phyloP scores from a whole-genome alignment of 805 yeast species.

The Ogataea siamensis region DNA sequence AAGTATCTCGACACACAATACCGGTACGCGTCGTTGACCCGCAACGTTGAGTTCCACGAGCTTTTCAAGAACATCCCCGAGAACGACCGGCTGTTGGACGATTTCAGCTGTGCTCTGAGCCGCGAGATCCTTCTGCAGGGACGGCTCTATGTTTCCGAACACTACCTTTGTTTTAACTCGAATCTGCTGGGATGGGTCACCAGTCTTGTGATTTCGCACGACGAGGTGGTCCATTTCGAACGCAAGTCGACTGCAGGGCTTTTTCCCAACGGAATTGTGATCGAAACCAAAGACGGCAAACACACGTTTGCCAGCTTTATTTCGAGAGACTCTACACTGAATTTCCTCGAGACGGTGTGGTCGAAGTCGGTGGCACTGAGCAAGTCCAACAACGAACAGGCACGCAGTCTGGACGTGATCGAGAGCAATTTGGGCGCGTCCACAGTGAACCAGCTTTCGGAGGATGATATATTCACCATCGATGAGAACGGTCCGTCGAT shows the following conservation, averaged over 20 bases:
- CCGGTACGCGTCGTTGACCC: slow-evolving; percentile 59
- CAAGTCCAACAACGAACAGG: slow-evolving; percentile 25
- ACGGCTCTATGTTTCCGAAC: slow-evolving; percentile 74
- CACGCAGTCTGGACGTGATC: slow-evolving; percentile 26
- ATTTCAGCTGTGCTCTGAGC: slow-evolving; percentile 85
- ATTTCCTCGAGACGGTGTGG: slow-evolving; percentile 71
- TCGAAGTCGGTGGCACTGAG: slow-evolving; percentile 41
- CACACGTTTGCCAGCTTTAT: slow-evolving; percentile 86
- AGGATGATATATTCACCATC: slow-evolving; percentile 32
- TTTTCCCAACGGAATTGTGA: slow-evolving; percentile 83
- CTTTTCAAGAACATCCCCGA: slow-evolving; percentile 65
- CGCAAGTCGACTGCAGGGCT: slow-evolving; percentile 84
- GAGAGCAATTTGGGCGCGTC: slow-evolving; percentile 18
- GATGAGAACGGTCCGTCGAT: slow-evolving; percentile 32
- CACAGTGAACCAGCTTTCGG: slow-evolving; percentile 21
- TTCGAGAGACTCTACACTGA: slow-evolving; percentile 74
- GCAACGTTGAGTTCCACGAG: slow-evolving; percentile 76
- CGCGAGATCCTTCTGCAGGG: slow-evolving; percentile 89
- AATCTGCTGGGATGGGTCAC: slow-evolving; percentile 91
- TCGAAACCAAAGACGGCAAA: slow-evolving; percentile 60
- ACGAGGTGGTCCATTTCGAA: slow-evolving; percentile 71
- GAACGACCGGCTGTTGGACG: slow-evolving; percentile 76
- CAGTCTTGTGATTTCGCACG: slow-evolving; percentile 65
- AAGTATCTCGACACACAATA: slow-evolving; percentile 55
- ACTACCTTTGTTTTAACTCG: slow-evolving; percentile 80